Evolutionary conservation across 1,284 basidiomycete species (phyloP).

Genomic region (Apiotrichum veenhuisii): DNA sequence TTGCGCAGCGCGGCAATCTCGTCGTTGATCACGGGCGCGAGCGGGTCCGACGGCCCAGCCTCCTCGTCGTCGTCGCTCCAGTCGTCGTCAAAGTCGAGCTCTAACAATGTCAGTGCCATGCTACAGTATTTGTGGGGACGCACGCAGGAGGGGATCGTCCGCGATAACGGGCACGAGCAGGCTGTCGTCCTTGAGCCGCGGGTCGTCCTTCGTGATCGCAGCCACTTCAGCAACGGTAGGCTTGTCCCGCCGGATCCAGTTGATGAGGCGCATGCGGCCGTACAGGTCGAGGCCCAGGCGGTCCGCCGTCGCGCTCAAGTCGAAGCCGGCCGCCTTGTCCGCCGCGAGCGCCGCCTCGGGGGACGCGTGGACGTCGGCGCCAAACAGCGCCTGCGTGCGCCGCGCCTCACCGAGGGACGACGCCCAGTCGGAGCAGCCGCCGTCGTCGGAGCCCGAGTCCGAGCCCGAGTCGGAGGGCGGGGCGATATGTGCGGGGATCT

Average conservation of each 20-base stretch:
- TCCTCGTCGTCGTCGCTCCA: conserved; percentile 63
- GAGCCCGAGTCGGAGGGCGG: conserved; percentile 20
- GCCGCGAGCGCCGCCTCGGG: conserved; percentile 62
- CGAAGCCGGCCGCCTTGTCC: conserved; percentile 56
- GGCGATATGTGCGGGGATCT: conserved; percentile 15
- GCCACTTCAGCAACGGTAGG: neutral
- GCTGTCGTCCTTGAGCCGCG: conserved; percentile 61
- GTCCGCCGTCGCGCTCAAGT: conserved; percentile 25
- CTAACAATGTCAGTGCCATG: conserved; percentile 49
- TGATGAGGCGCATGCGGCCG: conserved; percentile 72
- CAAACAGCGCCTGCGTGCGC: conserved; percentile 73
- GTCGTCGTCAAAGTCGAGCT: conserved; percentile 58
- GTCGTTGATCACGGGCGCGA: neutral
- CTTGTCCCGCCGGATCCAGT: conserved; percentile 69
- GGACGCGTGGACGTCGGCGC: conserved; percentile 61
- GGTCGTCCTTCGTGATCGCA: conserved; percentile 9
- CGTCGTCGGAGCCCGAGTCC: conserved; percentile 18
- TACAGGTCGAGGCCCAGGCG: conserved; percentile 59
- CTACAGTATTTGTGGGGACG: too few relatives aligned
- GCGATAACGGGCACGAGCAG: conserved; percentile 73
- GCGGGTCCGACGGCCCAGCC: conserved; percentile 28
- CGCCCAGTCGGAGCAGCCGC: conserved; percentile 43
- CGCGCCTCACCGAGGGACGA: conserved; percentile 39
- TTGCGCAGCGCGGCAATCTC: conserved; percentile 35
- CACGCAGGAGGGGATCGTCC: conserved; percentile 84